phyloP scores from a whole-genome alignment of 768 basidiomycete genomes.

The Lactifluus hygrophoroides region DNA sequence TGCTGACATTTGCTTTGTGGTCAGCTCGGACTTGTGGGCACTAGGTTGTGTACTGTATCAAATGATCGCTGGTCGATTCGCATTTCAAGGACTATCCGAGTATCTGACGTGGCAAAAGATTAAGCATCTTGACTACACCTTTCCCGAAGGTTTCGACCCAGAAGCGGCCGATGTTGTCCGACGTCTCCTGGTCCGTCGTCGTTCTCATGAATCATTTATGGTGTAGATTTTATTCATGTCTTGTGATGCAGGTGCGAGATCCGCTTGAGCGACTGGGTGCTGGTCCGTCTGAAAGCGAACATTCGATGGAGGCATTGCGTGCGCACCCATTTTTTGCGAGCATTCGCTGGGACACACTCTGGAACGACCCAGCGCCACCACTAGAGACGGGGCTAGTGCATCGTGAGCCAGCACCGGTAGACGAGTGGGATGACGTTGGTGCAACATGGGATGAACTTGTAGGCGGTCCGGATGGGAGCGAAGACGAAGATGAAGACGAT shows the following conservation, averaged over 20 bases:
- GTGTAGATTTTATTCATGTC: neutral
- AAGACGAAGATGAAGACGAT: slow-evolving; percentile 18
- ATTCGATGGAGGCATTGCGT: slow-evolving; percentile 42
- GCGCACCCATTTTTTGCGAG: slow-evolving; percentile 52
- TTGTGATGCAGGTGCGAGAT: slow-evolving; percentile 26
- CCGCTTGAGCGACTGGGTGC: slow-evolving; percentile 55
- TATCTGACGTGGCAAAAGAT: slow-evolving; percentile 96
- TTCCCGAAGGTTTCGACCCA: slow-evolving; percentile 79
- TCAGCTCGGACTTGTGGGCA: slow-evolving; percentile 91
- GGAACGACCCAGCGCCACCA: slow-evolving; percentile 52
- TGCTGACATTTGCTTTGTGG: slow-evolving; percentile 4
- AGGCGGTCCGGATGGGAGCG: slow-evolving; percentile 20
- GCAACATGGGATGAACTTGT: slow-evolving; percentile 41
- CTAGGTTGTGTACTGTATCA: slow-evolving; percentile 92
- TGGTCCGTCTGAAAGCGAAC: slow-evolving; percentile 31
- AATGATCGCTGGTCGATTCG: slow-evolving; percentile 84
- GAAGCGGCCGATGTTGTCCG: slow-evolving; percentile 75
- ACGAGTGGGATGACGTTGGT: slow-evolving; percentile 45
- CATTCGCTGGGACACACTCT: slow-evolving; percentile 55
- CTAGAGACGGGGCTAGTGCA: slow-evolving; percentile 51
- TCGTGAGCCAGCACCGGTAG: slow-evolving; percentile 30
- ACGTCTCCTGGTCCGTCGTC: slow-evolving; percentile 55
- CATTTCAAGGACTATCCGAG: slow-evolving; percentile 86
- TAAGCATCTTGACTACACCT: slow-evolving; percentile 76
- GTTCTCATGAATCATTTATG: neutral